A percentile compares a stretch with the other conserved stretches of the same genome.
Conservation (phyloP, 140 eudicot genomes). For the Stevia rebaudiana region DNA sequence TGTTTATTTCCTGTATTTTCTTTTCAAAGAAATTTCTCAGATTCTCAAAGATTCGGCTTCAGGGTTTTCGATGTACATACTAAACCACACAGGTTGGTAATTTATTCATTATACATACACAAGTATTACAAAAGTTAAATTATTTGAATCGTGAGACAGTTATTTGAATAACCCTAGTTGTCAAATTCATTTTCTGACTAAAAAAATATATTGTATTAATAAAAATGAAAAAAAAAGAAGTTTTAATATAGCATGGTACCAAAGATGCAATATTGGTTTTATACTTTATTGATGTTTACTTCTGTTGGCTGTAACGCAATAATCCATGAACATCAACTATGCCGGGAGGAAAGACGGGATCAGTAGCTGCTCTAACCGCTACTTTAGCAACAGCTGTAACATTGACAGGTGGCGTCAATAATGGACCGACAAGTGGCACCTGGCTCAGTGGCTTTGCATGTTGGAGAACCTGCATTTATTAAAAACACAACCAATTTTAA, state of each 20-base stretch:
- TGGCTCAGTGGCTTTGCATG: constrained; percentile 58
- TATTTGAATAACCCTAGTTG: neutral
- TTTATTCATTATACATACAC: neutral
- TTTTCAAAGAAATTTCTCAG: neutral
- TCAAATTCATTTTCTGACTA: neutral
- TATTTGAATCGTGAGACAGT: neutral
- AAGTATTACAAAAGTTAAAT: neutral
- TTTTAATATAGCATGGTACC: neutral
- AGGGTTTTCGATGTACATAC: neutral
- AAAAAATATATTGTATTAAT: neutral
- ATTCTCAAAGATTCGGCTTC: neutral
- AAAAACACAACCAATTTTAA: neutral
- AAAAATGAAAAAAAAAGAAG: neutral
- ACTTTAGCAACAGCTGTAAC: constrained; percentile 78
- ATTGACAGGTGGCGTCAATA: constrained; percentile 64
- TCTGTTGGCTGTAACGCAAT: constrained; percentile 57
- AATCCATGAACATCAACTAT: constrained; percentile 61
- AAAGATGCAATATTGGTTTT: constrained; percentile 11
- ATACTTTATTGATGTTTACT: constrained; percentile 14
- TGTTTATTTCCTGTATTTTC: neutral
- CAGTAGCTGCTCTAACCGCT: constrained; percentile 79
- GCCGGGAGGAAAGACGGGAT: constrained; percentile 85
- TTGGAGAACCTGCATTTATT: constrained; percentile 53
- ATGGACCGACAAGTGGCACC: constrained; percentile 67
- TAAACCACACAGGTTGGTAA: neutral